Evolutionary conservation across 2,329 filamentous ascomycete genomes (phyloP).

Genomic region (Xylaria sp.): DNA sequence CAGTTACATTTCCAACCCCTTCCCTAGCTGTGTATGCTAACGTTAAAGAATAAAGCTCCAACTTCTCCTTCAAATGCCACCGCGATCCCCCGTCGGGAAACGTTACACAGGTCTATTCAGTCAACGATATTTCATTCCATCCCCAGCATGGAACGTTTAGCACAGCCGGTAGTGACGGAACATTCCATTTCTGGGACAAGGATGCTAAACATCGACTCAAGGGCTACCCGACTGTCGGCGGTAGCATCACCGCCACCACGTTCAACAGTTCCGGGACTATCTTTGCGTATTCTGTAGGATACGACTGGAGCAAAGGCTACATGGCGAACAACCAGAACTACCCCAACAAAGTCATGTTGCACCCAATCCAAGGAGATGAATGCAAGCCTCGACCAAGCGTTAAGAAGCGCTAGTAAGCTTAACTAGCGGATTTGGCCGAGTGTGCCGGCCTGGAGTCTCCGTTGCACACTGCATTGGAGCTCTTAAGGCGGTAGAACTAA

Average conservation of each 20-base stretch:
- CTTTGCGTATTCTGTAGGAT: constrained; percentile 90
- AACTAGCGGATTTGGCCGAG: background rate
- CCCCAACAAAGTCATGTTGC: constrained; percentile 85
- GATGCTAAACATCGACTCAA: constrained; percentile 89
- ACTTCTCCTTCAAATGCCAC: constrained; percentile 99
- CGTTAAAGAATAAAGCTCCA: constrained; percentile 64
- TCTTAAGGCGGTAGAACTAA: background rate
- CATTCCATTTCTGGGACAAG: constrained; percentile 97
- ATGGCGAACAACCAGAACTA: constrained; percentile 79
- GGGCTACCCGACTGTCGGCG: constrained; percentile 85
- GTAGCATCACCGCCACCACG: constrained; percentile 88
- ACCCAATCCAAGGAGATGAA: constrained; percentile 73
- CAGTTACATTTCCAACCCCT: constrained; percentile 44
- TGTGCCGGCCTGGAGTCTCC: background rate
- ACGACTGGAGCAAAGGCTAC: constrained; percentile 99
- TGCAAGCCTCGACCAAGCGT: constrained; percentile 69
- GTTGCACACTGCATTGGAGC: background rate
- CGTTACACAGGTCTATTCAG: constrained; percentile 88
- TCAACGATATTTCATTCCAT: constrained; percentile 98
- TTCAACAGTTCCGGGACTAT: constrained; percentile 89
- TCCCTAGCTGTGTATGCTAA: constrained; percentile 19
- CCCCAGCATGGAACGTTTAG: constrained; percentile 97
- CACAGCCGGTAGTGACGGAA: constrained; percentile 93
- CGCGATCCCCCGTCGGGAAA: constrained; percentile 81
- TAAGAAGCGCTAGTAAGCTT: constrained; percentile 58